Evolutionary conservation across 2,329 filamentous ascomycete species (phyloP), one percentile per base, ranked within the genome.

Genomic region (Alternaria sp.): DNA sequence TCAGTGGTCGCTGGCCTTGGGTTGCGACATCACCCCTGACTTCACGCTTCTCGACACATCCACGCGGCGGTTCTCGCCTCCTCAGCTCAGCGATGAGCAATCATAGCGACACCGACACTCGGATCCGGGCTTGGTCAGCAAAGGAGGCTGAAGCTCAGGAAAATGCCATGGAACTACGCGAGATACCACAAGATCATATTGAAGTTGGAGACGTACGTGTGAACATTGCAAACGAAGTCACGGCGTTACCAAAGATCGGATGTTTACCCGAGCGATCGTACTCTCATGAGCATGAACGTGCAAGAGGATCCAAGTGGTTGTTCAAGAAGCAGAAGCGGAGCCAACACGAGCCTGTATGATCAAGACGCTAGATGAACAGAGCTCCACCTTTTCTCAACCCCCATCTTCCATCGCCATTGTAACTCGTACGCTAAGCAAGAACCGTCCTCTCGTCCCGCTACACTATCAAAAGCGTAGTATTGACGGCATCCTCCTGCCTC

Each of bases 231-330:
- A 59, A 62, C 12, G 43, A 60, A 10, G 57, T 72, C 15, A 69
- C 67, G 7, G 67, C 62, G 26, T 47, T 73, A 19, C 67, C 69
- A 7, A 58, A 51, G 7, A 69, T 73, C 4, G 64, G 65, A 6
- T 73, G 66, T 54, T 43, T 70, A 11, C 64, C 68, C 11, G 68
- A 68, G 40, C 62, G 62, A 15, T 59, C 66, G 3, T 68, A 58
- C 17, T 51, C 28, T 21, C 28, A 51, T 21, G 49, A 51, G 49
- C 28, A 51, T 21, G 49, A 51, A 30, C 49, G 40, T 21, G 11
- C 21, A 44, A 26, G n/a, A 25, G 45, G 15, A 3, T 17, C 19
- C 11, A 26, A 17, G 54, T 36, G 9, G 17, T 21, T 25, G 10
- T 46, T 32, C 1, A 40, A 40, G 36, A 40, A 40, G 36, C 45